Evolutionary conservation across 1,139 yeast genomes (phyloP).

Genomic region (Saccharomyces pastorianus): DNA sequence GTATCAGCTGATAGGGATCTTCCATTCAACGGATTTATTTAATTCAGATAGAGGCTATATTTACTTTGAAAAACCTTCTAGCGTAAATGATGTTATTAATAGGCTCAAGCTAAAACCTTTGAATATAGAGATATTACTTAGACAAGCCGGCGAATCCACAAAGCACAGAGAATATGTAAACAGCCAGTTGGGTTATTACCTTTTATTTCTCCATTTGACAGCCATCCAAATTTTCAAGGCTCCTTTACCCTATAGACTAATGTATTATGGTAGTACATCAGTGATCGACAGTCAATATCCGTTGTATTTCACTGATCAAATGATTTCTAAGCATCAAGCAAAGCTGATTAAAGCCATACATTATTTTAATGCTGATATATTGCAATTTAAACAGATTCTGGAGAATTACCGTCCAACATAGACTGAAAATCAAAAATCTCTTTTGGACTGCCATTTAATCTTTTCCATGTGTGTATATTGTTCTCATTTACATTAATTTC

Average conservation of each 20-base stretch:
- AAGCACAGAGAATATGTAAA: slow-evolving; percentile 8
- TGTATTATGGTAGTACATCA: slow-evolving; percentile 27
- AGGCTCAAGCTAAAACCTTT: not conserved
- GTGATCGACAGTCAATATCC: slow-evolving; percentile 19
- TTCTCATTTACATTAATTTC: slow-evolving; percentile 52
- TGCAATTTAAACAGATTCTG: slow-evolving; percentile 26
- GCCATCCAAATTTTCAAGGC: slow-evolving; percentile 17
- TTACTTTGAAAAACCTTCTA: slow-evolving; percentile 3
- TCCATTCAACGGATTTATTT: slow-evolving; percentile 12
- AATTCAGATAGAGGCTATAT: slow-evolving; percentile 8
- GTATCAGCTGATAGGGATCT: slow-evolving; percentile 16
- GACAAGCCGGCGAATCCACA: not conserved
- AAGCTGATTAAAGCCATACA: slow-evolving; percentile 18
- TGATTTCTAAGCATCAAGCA: slow-evolving; percentile 12
- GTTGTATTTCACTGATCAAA: slow-evolving; percentile 17
- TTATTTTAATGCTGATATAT: slow-evolving; percentile 21
- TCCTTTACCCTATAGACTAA: slow-evolving; percentile 22
- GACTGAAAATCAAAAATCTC: slow-evolving; percentile 48
- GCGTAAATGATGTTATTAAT: not conserved
- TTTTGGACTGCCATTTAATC: slow-evolving; percentile 48
- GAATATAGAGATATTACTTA: not conserved
- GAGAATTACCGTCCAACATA: slow-evolving; percentile 44
- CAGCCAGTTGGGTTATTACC: slow-evolving; percentile 25
- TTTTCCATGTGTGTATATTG: slow-evolving; percentile 64
- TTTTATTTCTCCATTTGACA: slow-evolving; percentile 20